Conservation (phyloP, 129 eudicot genomes). For the Artemisia argyi region DNA sequence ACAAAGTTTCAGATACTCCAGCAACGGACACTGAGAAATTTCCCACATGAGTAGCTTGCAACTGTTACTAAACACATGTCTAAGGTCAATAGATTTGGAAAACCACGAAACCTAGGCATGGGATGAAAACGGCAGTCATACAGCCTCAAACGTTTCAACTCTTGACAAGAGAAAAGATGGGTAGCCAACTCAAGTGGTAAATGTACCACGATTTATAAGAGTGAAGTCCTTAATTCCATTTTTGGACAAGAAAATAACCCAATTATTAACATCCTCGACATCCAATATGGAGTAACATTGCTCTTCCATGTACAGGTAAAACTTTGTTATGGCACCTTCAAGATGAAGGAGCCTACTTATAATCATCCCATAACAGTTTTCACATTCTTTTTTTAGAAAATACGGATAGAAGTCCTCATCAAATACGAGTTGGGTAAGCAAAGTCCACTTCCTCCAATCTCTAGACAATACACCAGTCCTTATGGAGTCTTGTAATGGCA, state of each 20-base stretch:
- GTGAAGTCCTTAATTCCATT: constrained; percentile 2
- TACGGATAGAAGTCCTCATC: too few relatives aligned
- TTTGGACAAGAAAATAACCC: neutral
- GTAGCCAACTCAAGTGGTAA: neutral
- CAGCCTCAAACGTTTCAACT: constrained; percentile 22
- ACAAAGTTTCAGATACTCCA: neutral
- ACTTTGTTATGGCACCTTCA: too few relatives aligned
- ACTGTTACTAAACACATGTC: neutral
- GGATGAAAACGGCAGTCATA: neutral
- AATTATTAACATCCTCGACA: too few relatives aligned
- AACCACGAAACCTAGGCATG: neutral
- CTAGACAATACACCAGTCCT: too few relatives aligned
- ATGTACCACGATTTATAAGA: neutral
- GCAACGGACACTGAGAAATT: neutral
- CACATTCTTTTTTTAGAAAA: too few relatives aligned
- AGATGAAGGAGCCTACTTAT: neutral
- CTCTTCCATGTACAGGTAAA: too few relatives aligned
- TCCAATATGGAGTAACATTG: too few relatives aligned
- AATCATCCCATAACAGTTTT: neutral
- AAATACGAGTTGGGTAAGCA: too few relatives aligned
- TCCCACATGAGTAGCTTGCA: neutral
- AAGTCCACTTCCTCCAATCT: too few relatives aligned
- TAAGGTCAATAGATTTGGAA: constrained; percentile 15
- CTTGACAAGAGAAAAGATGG: constrained; percentile 21
- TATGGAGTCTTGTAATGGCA: too few relatives aligned